phyloP scores from a whole-genome alignment of 768 basidiomycete species.

The Pisolithus sp. region DNA sequence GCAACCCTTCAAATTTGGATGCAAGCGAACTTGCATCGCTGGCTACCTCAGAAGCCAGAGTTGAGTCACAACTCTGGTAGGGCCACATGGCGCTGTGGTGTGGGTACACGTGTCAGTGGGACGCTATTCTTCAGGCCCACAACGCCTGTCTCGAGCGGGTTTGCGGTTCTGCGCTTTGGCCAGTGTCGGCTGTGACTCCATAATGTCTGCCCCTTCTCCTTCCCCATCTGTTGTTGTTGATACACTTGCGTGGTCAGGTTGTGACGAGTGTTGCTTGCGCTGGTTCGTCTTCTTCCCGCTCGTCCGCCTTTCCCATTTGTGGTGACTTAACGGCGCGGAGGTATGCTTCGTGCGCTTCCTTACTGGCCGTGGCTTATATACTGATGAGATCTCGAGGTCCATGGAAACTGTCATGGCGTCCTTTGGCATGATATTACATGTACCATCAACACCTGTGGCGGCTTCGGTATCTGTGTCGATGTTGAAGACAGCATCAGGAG shows the following conservation, averaged over 20 bases:
- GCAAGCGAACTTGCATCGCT: constrained; percentile 21
- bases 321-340: constrained; percentile 12
- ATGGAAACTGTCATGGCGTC: constrained; percentile 29
- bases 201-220: background rate
- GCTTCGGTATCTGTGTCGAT: constrained; percentile 43
- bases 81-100: background rate
- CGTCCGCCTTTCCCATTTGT: constrained; percentile 6
- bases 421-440: constrained; percentile 4
- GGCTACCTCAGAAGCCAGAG: background rate
- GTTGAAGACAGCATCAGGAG: constrained; percentile 31
- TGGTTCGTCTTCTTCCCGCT: constrained; percentile 25
- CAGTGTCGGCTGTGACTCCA: constrained; percentile 11
- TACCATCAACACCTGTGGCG: constrained; percentile 24
- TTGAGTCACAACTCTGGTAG: background rate
- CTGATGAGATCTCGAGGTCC: constrained; percentile 62
- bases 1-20: constrained; percentile 27
- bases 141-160: constrained; percentile 43
- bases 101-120: constrained; percentile 15
- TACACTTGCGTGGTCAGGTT: background rate
- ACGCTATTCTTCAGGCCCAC: constrained; percentile 38
- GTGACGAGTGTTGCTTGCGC: constrained; percentile 22
- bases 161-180: constrained; percentile 35
- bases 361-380: constrained; percentile 68
- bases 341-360: constrained; percentile 37
- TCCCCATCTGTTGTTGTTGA: background rate